Evolutionary conservation across 108 stramenopile species (phyloP), one percentile per base, ranked within the genome.

Genomic region (Conticribra weissflogii): DNA sequence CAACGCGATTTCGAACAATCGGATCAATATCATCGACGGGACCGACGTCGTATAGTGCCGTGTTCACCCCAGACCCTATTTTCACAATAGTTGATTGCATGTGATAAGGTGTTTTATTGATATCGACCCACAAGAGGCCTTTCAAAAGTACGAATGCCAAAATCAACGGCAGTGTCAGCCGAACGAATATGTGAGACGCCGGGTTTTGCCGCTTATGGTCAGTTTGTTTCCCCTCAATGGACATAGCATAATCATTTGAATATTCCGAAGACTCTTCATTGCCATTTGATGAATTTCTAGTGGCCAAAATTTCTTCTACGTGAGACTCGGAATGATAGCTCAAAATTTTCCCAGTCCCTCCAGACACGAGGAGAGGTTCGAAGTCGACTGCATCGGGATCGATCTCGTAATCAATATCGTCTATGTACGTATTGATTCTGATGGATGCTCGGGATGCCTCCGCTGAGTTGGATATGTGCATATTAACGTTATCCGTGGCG

Each of bases 371-470:
- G 29, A 69, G 55, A 47, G 68, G 68, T 21, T 69, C 68, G 59
- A 69, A 69, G 47, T 69, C 68, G 22, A 69, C 68, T 27, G 68
- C 46, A 0, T 69, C 57, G 16, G 68, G 56, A 33, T 69, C 68
- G 27, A 69, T 47, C 17, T 62, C 45, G 22, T 19, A 46, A 48
- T 36, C 19, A 17, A 58, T 41, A 31, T 69, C 68, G 21, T 65
- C 52, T 18, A 58, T 49, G 24, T 54, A 16, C 36, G 41, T 27
- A 14, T 54, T 15, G 53, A 54, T 12, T 22, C 51, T 25, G 27
- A 18, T 30, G 56, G 56, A 57, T 29, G 56, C 24, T 28, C 9
- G 30, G 17, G 56, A 57, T n/a, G n/a, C n/a, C n/a, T n/a, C n/a
- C n/a, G n/a, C n/a, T n/a, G n/a, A n/a, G n/a, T n/a, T n/a, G n/a